Base-by-base conservation (phyloP, 2,329 filamentous ascomycete genomes). In the Alternaria conjuncta region DNA sequence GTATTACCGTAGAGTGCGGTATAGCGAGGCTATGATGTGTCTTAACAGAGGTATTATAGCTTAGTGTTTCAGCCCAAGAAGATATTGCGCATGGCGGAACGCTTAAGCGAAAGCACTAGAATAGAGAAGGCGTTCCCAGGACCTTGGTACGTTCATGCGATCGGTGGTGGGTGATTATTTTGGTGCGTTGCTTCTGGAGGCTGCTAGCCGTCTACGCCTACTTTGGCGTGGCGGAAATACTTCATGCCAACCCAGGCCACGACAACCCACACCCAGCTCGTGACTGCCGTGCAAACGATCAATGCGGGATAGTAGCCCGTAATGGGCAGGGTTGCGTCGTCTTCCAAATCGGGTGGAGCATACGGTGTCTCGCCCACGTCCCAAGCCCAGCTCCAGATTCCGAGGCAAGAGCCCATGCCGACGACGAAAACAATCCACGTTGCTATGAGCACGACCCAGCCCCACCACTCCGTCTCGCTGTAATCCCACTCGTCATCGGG, bases 161-260 rank as follows among this genome's bases (percentile, higher is more conserved):
- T 51, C 36, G 53, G 45, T 53, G 57, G 56, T 54, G 56, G 56
- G 64, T 64, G 59, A 25, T 67, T 55, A 65, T 51, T 57, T 56
- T 57, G 18, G 21, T 51, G 62, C 30, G 46, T 47, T 44, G 26
- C 55, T 49, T 41, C 32, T 41, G 36, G 36, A 45, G 44, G 28
- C 26, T 49, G 57, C 61, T 76, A 78, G 30, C 73, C 72, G 54
- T 88, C 86, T 41, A 88, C 87, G 20, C 85, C 86, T 49, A 98
- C 96, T 83, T 97, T 97, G 32, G 96, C 95, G 84, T 99, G 96
- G 71, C 94, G 89, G 78, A 99, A 99, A 80, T 98, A 98, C 80
- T 99, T 99, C 95, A 99, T 98, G 23, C 96, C 96, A 53, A 98
- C 91, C 96, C 96, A 99, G 11, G 96, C 96, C 61, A 96, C 90